phyloP scores from a whole-genome alignment of 2,329 filamentous ascomycete genomes.

The Fusarium avenaceum region DNA sequence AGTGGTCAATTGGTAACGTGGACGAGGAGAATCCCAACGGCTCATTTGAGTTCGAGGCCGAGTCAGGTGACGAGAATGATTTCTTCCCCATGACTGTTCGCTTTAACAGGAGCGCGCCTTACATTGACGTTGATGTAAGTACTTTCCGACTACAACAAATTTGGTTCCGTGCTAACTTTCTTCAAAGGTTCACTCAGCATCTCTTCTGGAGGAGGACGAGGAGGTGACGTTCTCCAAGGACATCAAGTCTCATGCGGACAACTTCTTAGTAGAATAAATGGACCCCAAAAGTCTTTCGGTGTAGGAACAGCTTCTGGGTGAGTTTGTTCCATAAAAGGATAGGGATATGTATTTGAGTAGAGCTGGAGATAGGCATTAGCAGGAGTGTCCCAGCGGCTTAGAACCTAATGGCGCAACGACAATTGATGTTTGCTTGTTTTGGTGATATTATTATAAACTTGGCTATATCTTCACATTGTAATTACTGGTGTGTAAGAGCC shows the following conservation, averaged over 20 bases:
- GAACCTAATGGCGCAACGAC: slow-evolving; percentile 51
- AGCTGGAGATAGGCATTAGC: slow-evolving; percentile 40
- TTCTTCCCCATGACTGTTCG: slow-evolving; percentile 98
- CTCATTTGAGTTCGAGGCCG: slow-evolving; percentile 95
- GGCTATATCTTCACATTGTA: neutral
- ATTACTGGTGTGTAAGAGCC: neutral
- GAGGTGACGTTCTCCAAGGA: slow-evolving; percentile 88
- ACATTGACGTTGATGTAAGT: slow-evolving; percentile 93
- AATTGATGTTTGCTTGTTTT: slow-evolving; percentile 44
- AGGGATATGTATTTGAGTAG: slow-evolving; percentile 41
- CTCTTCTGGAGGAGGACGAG: slow-evolving; percentile 80
- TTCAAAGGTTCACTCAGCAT: slow-evolving; percentile 73
- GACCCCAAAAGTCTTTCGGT: slow-evolving; percentile 38
- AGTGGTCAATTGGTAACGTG: slow-evolving; percentile 92
- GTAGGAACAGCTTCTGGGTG: slow-evolving; percentile 36
- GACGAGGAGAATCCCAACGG: slow-evolving; percentile 86
- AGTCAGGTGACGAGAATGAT: slow-evolving; percentile 87
- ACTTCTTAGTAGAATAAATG: slow-evolving; percentile 79
- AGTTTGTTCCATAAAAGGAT: slow-evolving; percentile 44
- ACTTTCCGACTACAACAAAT: too few species aligned
- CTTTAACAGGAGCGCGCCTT: slow-evolving; percentile 88
- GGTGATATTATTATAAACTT: slow-evolving; percentile 5
- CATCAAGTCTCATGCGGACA: slow-evolving; percentile 80
- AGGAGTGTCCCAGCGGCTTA: slow-evolving; percentile 47
- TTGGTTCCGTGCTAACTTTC: slow-evolving; percentile 22